Evolutionary conservation across 2,329 filamentous ascomycete species (phyloP).

Genomic region (Mollisiaceae sp.): DNA sequence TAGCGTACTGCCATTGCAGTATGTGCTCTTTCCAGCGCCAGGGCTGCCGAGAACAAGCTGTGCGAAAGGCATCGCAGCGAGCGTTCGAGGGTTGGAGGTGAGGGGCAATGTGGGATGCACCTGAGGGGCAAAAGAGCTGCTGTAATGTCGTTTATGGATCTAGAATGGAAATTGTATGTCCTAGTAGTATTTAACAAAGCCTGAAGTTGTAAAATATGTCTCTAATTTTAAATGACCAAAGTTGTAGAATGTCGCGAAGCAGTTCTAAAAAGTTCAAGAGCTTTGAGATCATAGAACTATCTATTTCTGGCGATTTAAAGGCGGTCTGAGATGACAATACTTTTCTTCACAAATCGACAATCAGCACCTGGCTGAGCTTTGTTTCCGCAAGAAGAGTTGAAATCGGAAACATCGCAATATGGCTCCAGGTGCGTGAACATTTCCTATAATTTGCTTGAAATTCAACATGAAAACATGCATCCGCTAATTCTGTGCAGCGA

Average conservation of each 20-base stretch:
- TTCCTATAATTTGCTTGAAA: not conserved
- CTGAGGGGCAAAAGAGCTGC: not conserved
- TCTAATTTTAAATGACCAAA: not conserved
- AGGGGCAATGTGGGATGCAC: conserved; percentile 1
- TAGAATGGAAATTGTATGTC: not conserved
- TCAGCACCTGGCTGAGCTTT: not conserved
- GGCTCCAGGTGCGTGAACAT: conserved; percentile 19
- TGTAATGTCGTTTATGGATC: not conserved
- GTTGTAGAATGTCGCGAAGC: not conserved
- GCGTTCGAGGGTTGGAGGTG: not conserved
- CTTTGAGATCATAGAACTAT: conserved; percentile 9
- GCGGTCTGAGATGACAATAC: conserved; percentile 19
- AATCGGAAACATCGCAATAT: not conserved
- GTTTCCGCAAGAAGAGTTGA: not conserved
- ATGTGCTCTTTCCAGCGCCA: conserved; percentile 94
- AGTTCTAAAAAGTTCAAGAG: not conserved
- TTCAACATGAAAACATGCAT: too few relatives aligned
- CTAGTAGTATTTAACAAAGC: not conserved
- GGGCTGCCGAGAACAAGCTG: conserved; percentile 88
- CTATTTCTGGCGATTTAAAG: conserved; percentile 19
- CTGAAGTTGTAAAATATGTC: not conserved
- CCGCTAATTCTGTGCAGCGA: conserved; percentile 49
- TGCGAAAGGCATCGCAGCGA: conserved; percentile 42
- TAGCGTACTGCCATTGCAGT: conserved; percentile 86
- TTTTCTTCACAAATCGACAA: conserved; percentile 9